Conservation (phyloP, 148 eudicot genomes). For the Tetragonia tetragonoides region DNA sequence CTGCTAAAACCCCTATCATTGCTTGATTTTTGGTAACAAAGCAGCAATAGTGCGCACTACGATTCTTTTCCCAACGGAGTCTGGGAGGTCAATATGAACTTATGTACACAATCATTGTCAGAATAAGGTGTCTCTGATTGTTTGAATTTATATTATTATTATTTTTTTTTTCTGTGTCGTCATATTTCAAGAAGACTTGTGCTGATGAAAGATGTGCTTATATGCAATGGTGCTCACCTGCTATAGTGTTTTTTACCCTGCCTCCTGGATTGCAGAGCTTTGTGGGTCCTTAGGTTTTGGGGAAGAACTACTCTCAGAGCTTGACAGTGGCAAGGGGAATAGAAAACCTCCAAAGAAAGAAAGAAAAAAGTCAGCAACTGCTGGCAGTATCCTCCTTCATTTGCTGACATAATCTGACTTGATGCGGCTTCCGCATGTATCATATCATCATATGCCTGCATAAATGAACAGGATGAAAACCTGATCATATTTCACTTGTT, state of each 20-base stretch:
- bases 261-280: constrained; percentile 45
- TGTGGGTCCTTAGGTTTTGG: constrained; percentile 48
- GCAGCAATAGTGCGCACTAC: neutral
- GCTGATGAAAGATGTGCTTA: neutral
- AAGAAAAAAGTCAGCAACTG: constrained; percentile 45
- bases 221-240: neutral
- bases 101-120: neutral
- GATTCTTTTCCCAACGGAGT: neutral
- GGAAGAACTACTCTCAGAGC: constrained; percentile 41
- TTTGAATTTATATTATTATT: neutral
- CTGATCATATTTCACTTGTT: neutral
- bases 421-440: neutral
- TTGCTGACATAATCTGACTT: neutral
- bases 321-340: constrained; percentile 35
- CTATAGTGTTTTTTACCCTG: neutral
- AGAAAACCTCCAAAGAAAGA: constrained; percentile 59
- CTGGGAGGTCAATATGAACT: neutral
- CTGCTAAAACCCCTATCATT: neutral
- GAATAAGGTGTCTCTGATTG: neutral
- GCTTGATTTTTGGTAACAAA: neutral
- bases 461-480: neutral
- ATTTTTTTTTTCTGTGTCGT: neutral
- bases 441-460: constrained; percentile 6
- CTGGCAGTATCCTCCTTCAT: constrained; percentile 53
- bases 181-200: neutral